Base-by-base conservation (phyloP, 2,329 filamentous ascomycete species). In the Nakataea oryzae region DNA sequence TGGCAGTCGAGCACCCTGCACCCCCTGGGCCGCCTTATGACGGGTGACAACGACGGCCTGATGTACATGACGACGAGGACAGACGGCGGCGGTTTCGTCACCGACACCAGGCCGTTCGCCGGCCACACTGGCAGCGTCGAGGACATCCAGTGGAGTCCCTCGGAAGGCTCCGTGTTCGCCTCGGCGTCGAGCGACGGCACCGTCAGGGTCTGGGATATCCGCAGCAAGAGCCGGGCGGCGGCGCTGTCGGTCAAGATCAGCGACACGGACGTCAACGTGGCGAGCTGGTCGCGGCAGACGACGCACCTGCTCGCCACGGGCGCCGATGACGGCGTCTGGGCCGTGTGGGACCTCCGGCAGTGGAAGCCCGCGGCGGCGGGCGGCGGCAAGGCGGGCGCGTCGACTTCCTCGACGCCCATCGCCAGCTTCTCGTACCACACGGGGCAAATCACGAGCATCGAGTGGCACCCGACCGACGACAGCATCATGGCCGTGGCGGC, bases 401-500 rank as follows among this genome's bases (percentile, higher is more conserved):
- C 89, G 7, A 55, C 34, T 7, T 50, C 34, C 7, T 29, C 27
- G 27, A 87, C 87, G 58, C 90, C 95, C 1, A 90, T 97, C n/a
- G 95, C 95, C 3, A 89, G 88, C 69, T 99, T 97, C 77, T 83
- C 86, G 70, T 97, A 96, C 80, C 93, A 99, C 81, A 93, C 91
- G 75, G 91, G 97, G 75, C 95, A 96, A 69, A 91, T 99, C 69
- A 99, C 95, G 8, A 91, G 89, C 68, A 84, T 99, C 54, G 93
- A 97, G 78, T 99, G 95, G 93, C 93, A 97, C 75, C 93, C 95
- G 2, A 93, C 91, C 1, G 95, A 99, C 71, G 93, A 99, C 79
- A 96, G 90, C 73, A 96, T 97, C 70, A 86, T 99, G 21, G 90
- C 91, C 3, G 92, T 97, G 55, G 93, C 91, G 27, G 91, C 91